A percentile compares a stretch with the other conserved stretches of the same genome.
Conservation (phyloP, 2,329 filamentous ascomycete species). For the Venturia oleaginea region DNA sequence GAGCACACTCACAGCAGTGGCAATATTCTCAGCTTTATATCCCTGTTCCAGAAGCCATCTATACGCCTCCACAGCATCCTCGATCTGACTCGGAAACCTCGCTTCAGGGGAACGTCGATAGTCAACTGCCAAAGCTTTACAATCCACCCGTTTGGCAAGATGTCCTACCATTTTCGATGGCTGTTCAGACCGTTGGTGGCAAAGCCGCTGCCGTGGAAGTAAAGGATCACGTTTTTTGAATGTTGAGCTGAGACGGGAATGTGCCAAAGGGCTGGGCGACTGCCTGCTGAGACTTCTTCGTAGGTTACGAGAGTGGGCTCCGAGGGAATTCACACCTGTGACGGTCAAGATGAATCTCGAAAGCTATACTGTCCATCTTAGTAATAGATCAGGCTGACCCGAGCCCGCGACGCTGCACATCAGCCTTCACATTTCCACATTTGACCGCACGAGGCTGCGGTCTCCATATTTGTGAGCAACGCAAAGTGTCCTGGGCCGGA, state of each 20-base stretch:
- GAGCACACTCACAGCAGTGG: neutral
- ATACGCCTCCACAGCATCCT: slow-evolving; percentile 7
- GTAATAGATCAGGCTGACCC: too few relatives aligned
- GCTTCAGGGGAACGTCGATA: slow-evolving; percentile 3
- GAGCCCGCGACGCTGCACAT: too few relatives aligned
- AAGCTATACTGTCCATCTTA: too few relatives aligned
- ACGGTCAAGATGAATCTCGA: too few relatives aligned
- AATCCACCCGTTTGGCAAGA: neutral
- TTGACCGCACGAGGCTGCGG: too few relatives aligned
- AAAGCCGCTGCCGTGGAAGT: slow-evolving; percentile 10
- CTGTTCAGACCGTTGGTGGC: neutral
- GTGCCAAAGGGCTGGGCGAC: neutral
- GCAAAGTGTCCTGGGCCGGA: too few relatives aligned
- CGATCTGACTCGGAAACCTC: slow-evolving; percentile 7
- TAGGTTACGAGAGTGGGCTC: slow-evolving; percentile 4
- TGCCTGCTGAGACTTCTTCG: neutral
- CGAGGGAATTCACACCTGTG: too few relatives aligned
- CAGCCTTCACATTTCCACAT: too few relatives aligned
- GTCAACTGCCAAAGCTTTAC: neutral
- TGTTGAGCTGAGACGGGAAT: slow-evolving; percentile 2
- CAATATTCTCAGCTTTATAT: slow-evolving; percentile 7
- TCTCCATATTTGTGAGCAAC: too few relatives aligned
- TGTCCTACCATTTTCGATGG: slow-evolving; percentile 10
- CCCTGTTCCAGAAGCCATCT: slow-evolving; percentile 3
- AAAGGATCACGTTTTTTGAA: slow-evolving; percentile 9